phyloP scores from a whole-genome alignment of 352 stramenopile species.

The Pythium dissimile region DNA sequence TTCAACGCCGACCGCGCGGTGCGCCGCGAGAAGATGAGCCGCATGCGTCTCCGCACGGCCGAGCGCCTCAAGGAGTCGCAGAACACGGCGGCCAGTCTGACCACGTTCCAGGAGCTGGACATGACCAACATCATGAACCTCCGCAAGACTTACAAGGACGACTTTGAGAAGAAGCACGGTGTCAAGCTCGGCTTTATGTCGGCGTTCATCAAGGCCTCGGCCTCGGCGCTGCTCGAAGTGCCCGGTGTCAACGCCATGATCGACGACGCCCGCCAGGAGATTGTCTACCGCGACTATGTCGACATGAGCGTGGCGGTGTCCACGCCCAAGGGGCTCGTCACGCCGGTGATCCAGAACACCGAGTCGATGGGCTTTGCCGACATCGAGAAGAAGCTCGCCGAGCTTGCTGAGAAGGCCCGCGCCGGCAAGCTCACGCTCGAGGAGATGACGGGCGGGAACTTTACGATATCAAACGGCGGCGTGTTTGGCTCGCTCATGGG shows the following conservation, averaged over 20 bases:
- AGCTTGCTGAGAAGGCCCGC: constrained; percentile 86
- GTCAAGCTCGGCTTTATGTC: constrained; percentile 99
- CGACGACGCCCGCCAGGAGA: constrained; percentile 97
- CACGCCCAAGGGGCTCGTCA: constrained; percentile 95
- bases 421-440: constrained; percentile 76
- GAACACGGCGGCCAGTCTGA: constrained; percentile 98
- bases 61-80: constrained; percentile 97
- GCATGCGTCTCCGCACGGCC: constrained; percentile 97
- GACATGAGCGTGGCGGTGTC: constrained; percentile 98
- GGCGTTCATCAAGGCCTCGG: constrained; percentile 97
- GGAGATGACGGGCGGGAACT: constrained; percentile 97
- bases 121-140: constrained; percentile 97
- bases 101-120: constrained; percentile 99
- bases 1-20: constrained; percentile 42
- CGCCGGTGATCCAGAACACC: constrained; percentile 97
- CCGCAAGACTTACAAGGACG: constrained; percentile 93
- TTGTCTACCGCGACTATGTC: constrained; percentile 98
- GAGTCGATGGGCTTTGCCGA: constrained; percentile 98
- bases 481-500: constrained; percentile 98
- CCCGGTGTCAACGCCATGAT: constrained; percentile 98
- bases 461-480: constrained; percentile 99
- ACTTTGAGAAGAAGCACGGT: constrained; percentile 97
- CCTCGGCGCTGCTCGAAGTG: constrained; percentile 90
- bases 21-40: constrained; percentile 97
- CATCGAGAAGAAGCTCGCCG: constrained; percentile 95